phyloP scores from a whole-genome alignment of 2,329 filamentous ascomycete species.

The Curvularia sp. region DNA sequence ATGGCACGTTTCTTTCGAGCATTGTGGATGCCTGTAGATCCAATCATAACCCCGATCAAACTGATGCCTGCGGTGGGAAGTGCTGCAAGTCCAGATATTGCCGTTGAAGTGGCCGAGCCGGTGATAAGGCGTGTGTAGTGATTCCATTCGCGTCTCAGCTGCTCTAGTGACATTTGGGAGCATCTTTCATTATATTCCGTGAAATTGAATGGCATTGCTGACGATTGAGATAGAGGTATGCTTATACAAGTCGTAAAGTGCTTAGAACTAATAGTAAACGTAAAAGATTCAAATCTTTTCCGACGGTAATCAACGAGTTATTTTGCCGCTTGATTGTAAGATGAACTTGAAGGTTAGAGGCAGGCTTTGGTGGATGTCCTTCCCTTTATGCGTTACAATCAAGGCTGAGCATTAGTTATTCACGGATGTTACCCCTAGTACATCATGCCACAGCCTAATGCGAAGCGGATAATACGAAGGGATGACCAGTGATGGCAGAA shows the following conservation, averaged over 20 bases:
- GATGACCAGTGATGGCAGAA: background rate
- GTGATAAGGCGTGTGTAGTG: conserved; percentile 7
- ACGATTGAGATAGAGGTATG: background rate
- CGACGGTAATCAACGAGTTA: background rate
- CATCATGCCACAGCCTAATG: no score
- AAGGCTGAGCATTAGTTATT: no score
- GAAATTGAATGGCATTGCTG: conserved; percentile 6
- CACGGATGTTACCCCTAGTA: no score
- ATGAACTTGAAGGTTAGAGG: no score
- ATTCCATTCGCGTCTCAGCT: conserved; percentile 5
- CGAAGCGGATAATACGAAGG: no score
- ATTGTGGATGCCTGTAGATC: conserved; percentile 7
- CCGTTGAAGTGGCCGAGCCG: conserved; percentile 1
- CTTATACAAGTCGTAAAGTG: background rate
- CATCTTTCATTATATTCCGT: background rate
- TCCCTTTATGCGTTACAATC: no score
- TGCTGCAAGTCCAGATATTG: background rate
- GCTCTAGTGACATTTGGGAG: conserved; percentile 2
- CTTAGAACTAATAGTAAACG: no score
- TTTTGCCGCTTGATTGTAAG: background rate
- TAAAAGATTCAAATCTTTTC: no score
- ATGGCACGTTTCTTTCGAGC: conserved; percentile 9
- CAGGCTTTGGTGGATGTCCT: no score
- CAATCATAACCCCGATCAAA: conserved; percentile 4
- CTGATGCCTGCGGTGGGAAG: background rate